A percentile compares a stretch with the other conserved stretches of the same genome.
phyloP scores from a whole-genome alignment of 352 stramenopile genomes.

The Phytophthora cactorum region DNA sequence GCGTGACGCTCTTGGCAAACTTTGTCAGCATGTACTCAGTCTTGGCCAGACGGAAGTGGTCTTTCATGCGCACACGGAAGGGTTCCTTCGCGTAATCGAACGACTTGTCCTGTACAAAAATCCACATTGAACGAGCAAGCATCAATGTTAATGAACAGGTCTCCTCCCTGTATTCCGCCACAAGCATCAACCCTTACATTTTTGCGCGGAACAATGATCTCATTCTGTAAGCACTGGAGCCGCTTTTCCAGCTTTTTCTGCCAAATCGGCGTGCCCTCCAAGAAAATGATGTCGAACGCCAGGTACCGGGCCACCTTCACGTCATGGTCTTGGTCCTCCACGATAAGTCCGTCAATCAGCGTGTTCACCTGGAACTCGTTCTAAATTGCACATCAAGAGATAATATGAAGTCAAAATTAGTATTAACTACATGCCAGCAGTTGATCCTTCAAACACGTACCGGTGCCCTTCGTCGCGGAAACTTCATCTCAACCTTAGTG shows the following conservation, averaged over 20 bases:
- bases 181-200: conserved; percentile 52
- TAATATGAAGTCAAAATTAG: neutral
- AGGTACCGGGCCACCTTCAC: conserved; percentile 79
- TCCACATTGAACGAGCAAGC: neutral
- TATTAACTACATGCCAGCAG: neutral
- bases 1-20: conserved; percentile 87
- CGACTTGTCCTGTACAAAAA: conserved; percentile 57
- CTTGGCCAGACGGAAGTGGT: conserved; percentile 88
- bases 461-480: conserved; percentile 73
- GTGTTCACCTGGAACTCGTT: conserved; percentile 79
- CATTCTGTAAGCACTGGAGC: conserved; percentile 88
- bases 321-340: conserved; percentile 85
- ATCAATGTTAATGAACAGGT: conserved; percentile 2
- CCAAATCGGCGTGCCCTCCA: conserved; percentile 82
- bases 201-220: conserved; percentile 88
- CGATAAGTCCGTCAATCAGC: conserved; percentile 85
- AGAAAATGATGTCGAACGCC: conserved; percentile 85
- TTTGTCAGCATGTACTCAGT: conserved; percentile 88
- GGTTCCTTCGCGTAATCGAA: conserved; percentile 85
- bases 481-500: conserved; percentile 90
- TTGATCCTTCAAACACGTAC: conserved; percentile 34
- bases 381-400: conserved; percentile 30
- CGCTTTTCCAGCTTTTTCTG: conserved; percentile 90
- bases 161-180: neutral
- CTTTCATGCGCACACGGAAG: conserved; percentile 90